Conservation (phyloP, 202 grass and related monocot genomes). For the Musa balbisiana region DNA sequence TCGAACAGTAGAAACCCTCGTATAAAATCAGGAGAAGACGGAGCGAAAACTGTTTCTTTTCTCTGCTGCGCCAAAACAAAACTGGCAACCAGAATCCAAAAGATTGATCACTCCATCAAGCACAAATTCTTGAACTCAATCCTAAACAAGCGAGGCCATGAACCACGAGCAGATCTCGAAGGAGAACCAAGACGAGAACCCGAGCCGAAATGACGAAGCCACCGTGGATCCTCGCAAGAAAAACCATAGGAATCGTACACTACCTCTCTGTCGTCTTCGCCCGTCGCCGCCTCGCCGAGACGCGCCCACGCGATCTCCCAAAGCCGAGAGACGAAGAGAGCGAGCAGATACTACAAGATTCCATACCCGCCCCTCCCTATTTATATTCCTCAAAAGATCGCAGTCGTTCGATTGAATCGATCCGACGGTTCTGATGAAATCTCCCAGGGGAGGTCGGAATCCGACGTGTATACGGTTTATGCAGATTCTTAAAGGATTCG, state of each 20-base stretch:
- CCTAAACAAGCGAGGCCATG: background rate
- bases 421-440: too few species aligned
- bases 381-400: background rate
- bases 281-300: background rate
- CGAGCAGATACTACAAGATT: background rate
- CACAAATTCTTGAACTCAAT: too few species aligned
- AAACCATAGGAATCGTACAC: background rate
- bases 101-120: background rate
- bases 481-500: too few species aligned
- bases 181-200: background rate
- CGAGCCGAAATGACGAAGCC: background rate
- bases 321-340: background rate
- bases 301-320: background rate
- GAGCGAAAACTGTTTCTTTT: too few species aligned
- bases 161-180: background rate
- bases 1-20: background rate
- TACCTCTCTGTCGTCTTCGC: background rate
- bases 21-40: too few species aligned
- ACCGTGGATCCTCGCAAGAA: background rate
- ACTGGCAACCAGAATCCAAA: background rate
- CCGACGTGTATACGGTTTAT: too few species aligned
- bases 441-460: too few species aligned
- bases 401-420: too few species aligned
- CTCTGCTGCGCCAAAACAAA: background rate
- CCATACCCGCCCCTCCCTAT: background rate